phyloP scores from a whole-genome alignment of 2,329 filamentous ascomycete genomes.

The Rutstroemia sp. region DNA sequence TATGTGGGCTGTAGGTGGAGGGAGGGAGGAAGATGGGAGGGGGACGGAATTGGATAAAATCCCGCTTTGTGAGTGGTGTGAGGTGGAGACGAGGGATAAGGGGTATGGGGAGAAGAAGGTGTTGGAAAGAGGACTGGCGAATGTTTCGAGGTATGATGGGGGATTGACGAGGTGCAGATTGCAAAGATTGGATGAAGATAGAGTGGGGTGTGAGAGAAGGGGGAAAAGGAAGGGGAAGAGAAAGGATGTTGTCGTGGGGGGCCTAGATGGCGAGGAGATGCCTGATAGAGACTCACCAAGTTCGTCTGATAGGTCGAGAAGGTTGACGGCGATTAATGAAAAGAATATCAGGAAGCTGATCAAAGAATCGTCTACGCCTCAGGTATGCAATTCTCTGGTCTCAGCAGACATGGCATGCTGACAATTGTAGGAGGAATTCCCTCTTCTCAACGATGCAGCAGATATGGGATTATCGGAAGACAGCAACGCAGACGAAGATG shows the following conservation, averaged over 20 bases:
- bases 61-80: conserved; percentile 44
- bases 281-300: background rate
- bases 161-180: conserved; percentile 40
- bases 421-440: conserved; percentile 2
- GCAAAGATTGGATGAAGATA: conserved; percentile 30
- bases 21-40: conserved; percentile 1
- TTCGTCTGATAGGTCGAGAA: background rate
- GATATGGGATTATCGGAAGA: conserved; percentile 17
- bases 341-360: conserved; percentile 10
- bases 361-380: conserved; percentile 7
- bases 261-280: conserved; percentile 8
- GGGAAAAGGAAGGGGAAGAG: background rate
- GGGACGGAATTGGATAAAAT: conserved; percentile 38
- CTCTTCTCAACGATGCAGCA: conserved; percentile 17
- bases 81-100: conserved; percentile 29
- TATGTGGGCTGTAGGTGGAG: conserved; percentile 5
- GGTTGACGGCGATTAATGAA: conserved; percentile 8
- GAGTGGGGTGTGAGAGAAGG: background rate
- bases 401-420: background rate
- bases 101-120: conserved; percentile 27
- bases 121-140: conserved; percentile 36
- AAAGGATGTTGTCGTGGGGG: background rate
- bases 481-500: conserved; percentile 10
- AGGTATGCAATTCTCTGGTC: background rate
- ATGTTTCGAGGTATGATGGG: conserved; percentile 38